Conservation (phyloP, 225 moss, liverwort and hornwort species). For the Pseudoscleropodium purum region DNA sequence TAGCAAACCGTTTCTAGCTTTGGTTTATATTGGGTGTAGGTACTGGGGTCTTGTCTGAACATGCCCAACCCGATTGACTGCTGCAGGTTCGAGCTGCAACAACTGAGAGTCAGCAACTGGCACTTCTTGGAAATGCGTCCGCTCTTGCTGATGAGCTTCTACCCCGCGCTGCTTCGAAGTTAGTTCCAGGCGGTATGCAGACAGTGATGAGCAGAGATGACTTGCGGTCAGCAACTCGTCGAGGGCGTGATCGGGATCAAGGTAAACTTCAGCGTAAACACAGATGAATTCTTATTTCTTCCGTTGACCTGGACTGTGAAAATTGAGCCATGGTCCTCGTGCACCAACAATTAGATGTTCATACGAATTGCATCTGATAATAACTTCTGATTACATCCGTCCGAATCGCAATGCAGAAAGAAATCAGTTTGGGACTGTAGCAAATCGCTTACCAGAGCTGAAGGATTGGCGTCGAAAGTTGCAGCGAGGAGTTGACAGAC, state of each 20-base stretch:
- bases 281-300: background rate
- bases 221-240: slow-evolving; percentile 46
- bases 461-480: slow-evolving; percentile 92
- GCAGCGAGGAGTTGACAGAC: slow-evolving; percentile 76
- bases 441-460: slow-evolving; percentile 75
- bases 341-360: background rate
- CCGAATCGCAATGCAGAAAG: slow-evolving; percentile 37
- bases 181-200: slow-evolving; percentile 60
- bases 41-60: background rate
- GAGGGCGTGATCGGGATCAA: slow-evolving; percentile 50
- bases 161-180: slow-evolving; percentile 83
- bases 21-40: background rate
- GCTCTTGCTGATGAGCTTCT: slow-evolving; percentile 90
- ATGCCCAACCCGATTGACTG: background rate
- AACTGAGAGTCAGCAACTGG: slow-evolving; percentile 66
- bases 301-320: background rate
- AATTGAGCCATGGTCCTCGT: background rate
- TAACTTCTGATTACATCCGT: background rate
- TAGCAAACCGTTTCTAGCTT: background rate
- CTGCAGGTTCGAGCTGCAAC: slow-evolving; percentile 60
- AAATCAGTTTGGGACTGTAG: slow-evolving; percentile 43
- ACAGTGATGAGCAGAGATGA: slow-evolving; percentile 56
- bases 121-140: slow-evolving; percentile 76
- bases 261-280: background rate
- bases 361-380: background rate